Evolutionary conservation across 805 yeast species (phyloP).

Genomic region (Candida manassasensis): DNA sequence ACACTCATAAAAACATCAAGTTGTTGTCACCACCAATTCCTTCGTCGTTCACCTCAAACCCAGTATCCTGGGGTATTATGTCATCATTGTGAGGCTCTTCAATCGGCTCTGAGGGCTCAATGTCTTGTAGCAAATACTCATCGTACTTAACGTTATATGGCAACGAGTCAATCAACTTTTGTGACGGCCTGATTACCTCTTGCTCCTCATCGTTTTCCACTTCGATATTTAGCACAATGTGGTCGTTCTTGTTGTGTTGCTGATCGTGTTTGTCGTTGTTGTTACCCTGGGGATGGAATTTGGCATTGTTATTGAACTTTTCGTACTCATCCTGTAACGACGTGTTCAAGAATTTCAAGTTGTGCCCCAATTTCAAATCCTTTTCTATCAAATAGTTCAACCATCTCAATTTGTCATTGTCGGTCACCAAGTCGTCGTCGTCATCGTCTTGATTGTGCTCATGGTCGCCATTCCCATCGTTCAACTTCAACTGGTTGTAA

Average conservation of each 20-base stretch:
- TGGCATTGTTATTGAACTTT: conserved; percentile 22
- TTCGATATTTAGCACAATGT: conserved; percentile 22
- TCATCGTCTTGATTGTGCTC: conserved; percentile 15
- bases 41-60: conserved; percentile 13
- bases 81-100: conserved; percentile 17
- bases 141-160: conserved; percentile 33
- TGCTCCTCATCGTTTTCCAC: conserved; percentile 14
- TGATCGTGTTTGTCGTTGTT: conserved; percentile 16
- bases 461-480: conserved; percentile 13
- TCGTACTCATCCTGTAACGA: conserved; percentile 23
- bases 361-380: conserved; percentile 32
- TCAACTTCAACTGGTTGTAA: conserved; percentile 32
- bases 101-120: conserved; percentile 16
- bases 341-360: conserved; percentile 30
- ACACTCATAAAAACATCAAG: conserved; percentile 14
- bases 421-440: conserved; percentile 14
- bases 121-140: conserved; percentile 17
- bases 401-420: conserved; percentile 30
- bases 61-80: conserved; percentile 5
- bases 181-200: conserved; percentile 16
- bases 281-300: conserved; percentile 24
- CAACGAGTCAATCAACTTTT: conserved; percentile 18
- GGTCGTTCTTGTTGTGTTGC: conserved; percentile 28
- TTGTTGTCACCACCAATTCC: conserved; percentile 23
- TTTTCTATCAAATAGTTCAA: conserved; percentile 34